Conservation (phyloP, 208 protist genomes). For the Wallacemonas sp. region DNA sequence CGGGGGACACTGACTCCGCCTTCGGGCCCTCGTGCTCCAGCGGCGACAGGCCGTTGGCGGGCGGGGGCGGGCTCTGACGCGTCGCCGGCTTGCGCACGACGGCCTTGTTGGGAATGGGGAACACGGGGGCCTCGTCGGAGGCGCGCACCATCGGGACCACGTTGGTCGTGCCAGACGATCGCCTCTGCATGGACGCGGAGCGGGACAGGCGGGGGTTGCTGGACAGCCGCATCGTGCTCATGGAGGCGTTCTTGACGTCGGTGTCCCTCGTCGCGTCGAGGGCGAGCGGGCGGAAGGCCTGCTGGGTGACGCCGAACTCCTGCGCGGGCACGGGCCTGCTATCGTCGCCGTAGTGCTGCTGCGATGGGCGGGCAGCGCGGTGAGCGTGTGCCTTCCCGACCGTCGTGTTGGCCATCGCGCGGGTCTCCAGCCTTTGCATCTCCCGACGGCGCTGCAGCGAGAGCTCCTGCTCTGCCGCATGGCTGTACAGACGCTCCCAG, state of each 20-base stretch:
- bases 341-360: not conserved
- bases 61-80: not conserved
- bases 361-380: not conserved
- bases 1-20: not conserved
- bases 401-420: conserved; percentile 1
- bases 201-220: conserved; percentile 8
- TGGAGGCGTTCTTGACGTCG: conserved; percentile 3
- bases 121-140: not conserved
- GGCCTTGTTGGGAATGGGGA: not conserved
- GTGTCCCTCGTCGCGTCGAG: not conserved
- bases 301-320: not conserved
- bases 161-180: conserved; percentile 12
- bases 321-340: not conserved
- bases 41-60: not conserved
- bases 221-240: conserved; percentile 5
- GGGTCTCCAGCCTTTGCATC: conserved; percentile 20
- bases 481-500: conserved; percentile 46
- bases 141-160: conserved; percentile 3
- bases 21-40: not conserved
- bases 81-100: not conserved
- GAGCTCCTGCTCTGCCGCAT: conserved; percentile 31
- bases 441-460: conserved; percentile 23
- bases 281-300: conserved; percentile 14
- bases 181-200: conserved; percentile 3
- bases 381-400: not conserved